These are phyloP conservation scores for Diophrys sp. DNA, from an alignment of 73 alveolate species.

Conservation along the genomic window DNA sequence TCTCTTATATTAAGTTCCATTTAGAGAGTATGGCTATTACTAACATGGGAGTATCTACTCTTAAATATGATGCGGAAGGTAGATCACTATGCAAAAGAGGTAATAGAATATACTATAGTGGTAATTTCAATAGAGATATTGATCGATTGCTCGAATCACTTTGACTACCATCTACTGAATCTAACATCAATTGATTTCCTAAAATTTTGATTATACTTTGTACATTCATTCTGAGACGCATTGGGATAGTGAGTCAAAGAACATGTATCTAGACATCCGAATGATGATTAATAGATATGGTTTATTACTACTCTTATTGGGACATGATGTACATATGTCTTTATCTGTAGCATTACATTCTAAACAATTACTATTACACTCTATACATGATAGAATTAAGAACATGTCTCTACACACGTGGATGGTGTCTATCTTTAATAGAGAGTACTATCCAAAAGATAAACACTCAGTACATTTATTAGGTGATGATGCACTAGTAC, in stretches of 20 bases:
- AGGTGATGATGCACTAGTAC: neutral
- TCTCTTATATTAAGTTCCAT: too few relatives aligned
- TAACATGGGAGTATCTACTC: too few relatives aligned
- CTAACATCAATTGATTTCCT: too few relatives aligned
- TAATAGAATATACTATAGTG: too few relatives aligned
- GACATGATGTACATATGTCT: constrained; percentile 8
- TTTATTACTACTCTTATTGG: neutral
- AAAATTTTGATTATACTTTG: too few relatives aligned
- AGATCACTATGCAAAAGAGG: too few relatives aligned
- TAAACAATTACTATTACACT: neutral
- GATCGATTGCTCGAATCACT: too few relatives aligned
- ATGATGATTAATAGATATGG: neutral
- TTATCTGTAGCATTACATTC: neutral
- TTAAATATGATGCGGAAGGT: too few relatives aligned
- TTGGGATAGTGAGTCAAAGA: neutral
- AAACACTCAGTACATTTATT: neutral
- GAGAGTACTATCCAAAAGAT: too few relatives aligned
- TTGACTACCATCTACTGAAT: too few relatives aligned
- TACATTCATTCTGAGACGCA: neutral
- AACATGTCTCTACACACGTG: neutral
- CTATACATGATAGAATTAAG: neutral
- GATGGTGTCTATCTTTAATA: neutral
- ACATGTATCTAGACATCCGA: neutral
- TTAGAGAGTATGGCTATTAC: too few relatives aligned
- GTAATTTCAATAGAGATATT: too few relatives aligned